Evolutionary conservation across 257 asterid species (phyloP).

Genomic region (Capsicum chinense): DNA sequence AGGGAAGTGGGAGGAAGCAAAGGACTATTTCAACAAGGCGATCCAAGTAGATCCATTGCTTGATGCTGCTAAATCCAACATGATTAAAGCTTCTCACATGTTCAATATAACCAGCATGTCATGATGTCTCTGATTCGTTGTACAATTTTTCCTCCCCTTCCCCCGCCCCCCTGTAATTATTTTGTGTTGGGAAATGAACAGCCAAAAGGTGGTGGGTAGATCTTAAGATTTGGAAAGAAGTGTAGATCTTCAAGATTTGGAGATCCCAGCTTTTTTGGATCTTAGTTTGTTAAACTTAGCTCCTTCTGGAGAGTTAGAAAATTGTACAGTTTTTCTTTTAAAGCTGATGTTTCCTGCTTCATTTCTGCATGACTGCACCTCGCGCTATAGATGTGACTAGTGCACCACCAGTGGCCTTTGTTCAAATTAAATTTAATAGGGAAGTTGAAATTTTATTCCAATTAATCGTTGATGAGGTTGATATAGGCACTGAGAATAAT

Average conservation of each 20-base stretch:
- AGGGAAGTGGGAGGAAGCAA: slow-evolving; percentile 80
- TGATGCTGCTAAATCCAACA: slow-evolving; percentile 94
- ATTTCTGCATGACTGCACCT: neutral
- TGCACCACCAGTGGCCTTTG: slow-evolving; percentile 9
- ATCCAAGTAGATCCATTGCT: slow-evolving; percentile 72
- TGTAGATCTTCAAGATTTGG: slow-evolving; percentile 2
- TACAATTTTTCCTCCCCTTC: neutral
- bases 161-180: slow-evolving; percentile 7
- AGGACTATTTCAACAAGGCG: slow-evolving; percentile 88
- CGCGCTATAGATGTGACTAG: neutral
- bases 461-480: slow-evolving; percentile 23
- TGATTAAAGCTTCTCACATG: slow-evolving; percentile 60
- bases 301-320: slow-evolving; percentile 14
- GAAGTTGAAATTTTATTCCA: neutral
- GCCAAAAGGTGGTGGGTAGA: neutral
- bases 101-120: slow-evolving; percentile 46
- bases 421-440: neutral
- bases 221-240: neutral
- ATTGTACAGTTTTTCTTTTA: neutral
- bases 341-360: neutral
- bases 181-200: neutral
- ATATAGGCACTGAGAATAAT: neutral
- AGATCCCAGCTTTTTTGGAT: neutral
- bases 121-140: slow-evolving; percentile 33
- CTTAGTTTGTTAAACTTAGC: slow-evolving; percentile 18